Conservation (phyloP, 495 filamentous ascomycete genomes). For the Parathielavia appendiculata region DNA sequence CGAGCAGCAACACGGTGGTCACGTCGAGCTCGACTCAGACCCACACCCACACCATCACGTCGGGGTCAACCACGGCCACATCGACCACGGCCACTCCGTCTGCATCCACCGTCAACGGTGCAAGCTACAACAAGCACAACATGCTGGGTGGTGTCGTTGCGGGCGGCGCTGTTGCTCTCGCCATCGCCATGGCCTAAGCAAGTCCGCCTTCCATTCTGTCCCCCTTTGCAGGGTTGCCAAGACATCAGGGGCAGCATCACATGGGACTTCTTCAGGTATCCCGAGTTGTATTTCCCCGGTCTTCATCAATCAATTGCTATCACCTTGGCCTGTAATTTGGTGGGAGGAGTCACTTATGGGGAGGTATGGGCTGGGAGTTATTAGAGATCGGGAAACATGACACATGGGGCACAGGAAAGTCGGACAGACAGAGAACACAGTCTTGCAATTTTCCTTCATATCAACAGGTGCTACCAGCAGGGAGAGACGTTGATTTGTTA, state of each 20-base stretch:
- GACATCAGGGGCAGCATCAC: not conserved
- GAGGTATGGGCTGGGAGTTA: not conserved
- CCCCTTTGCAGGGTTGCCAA: not conserved
- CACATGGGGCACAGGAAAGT: not conserved
- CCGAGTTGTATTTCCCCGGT: not conserved
- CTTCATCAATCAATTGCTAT: not conserved
- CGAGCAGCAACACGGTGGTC: not conserved
- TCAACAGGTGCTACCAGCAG: not conserved
- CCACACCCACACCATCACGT: not conserved
- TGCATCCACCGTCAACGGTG: not conserved
- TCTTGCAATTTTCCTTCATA: not conserved
- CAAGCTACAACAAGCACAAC: constrained; percentile 1
- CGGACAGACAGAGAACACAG: not conserved
- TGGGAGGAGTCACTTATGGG: not conserved
- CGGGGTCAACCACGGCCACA: not conserved
- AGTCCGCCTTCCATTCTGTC: not conserved
- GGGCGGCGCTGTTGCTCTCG: constrained; percentile 6
- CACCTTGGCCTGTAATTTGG: not conserved
- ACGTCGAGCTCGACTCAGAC: not conserved
- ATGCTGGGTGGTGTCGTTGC: constrained; percentile 5
- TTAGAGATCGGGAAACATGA: not conserved
- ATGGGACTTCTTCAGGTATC: not conserved
- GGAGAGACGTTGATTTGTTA: not conserved
- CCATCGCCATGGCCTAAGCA: constrained; percentile 2
- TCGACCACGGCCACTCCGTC: constrained; percentile 2